Evolutionary conservation across 208 protist species (phyloP).

Genomic region (Leishmania arabica): DNA sequence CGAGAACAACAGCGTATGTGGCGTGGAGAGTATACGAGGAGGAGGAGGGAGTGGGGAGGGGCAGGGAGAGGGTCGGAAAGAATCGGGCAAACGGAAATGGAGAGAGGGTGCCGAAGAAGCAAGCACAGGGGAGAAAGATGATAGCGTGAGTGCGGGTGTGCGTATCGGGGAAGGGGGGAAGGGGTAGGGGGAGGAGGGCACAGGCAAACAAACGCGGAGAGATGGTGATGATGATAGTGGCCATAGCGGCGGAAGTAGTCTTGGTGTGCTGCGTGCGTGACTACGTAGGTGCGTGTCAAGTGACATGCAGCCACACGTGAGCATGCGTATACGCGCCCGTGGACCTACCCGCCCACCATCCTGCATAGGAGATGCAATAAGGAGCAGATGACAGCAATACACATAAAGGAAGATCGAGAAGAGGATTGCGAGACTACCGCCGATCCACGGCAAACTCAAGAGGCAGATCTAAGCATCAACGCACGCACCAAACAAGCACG

Average conservation of each 20-base stretch:
- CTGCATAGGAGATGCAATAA: not conserved
- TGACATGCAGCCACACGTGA: not conserved
- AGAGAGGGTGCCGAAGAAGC: conserved; percentile 6
- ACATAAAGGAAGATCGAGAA: not conserved
- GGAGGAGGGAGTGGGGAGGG: too few relatives aligned
- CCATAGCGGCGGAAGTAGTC: not conserved
- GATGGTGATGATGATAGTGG: not conserved
- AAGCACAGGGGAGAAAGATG: not conserved
- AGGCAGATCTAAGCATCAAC: not conserved
- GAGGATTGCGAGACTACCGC: not conserved
- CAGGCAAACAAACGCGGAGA: not conserved
- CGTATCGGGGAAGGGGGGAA: not conserved
- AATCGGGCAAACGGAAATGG: conserved; percentile 15
- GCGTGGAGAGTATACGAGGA: too few relatives aligned
- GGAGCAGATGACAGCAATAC: not conserved
- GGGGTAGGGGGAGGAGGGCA: not conserved
- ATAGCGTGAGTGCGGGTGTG: not conserved
- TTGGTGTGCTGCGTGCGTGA: not conserved
- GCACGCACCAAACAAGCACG: not conserved
- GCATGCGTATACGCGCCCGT: not conserved
- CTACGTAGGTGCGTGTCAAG: not conserved
- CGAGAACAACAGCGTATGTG: not conserved
- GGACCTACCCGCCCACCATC: not conserved
- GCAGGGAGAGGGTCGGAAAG: conserved; percentile 4
- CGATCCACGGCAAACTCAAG: not conserved